Evolutionary conservation across 345 rosid genomes (phyloP).

Genomic region (Moricandia moricandioides): DNA sequence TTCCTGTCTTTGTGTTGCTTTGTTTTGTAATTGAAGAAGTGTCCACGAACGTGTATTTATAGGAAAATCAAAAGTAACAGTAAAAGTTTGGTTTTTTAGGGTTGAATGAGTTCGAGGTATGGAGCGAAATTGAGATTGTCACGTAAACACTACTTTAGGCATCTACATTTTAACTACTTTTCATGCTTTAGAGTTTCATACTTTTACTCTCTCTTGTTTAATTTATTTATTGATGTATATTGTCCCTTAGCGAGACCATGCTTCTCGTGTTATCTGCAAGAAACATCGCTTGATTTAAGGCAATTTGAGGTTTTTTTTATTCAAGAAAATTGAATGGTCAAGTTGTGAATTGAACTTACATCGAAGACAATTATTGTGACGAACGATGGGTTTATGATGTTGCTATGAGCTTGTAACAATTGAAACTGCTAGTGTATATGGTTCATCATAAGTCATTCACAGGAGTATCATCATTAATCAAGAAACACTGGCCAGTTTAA

Average conservation of each 20-base stretch:
- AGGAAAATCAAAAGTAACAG: conserved; percentile 21
- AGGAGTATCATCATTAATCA: background rate
- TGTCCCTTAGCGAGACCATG: conserved; percentile 28
- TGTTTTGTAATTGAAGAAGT: conserved; percentile 4
- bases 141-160: conserved; percentile 28
- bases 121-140: conserved; percentile 39
- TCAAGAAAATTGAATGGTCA: background rate
- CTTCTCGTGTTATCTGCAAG: conserved; percentile 35
- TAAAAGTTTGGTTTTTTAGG: conserved; percentile 20
- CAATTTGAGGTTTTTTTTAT: background rate
- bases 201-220: conserved; percentile 8
- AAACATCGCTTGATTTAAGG: conserved; percentile 39
- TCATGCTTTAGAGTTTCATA: conserved; percentile 12
- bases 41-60: conserved; percentile 29
- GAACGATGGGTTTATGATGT: background rate
- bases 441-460: background rate
- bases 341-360: background rate
- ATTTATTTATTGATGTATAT: background rate
- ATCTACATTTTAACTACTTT: background rate
- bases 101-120: conserved; percentile 38
- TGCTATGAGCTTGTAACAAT: background rate
- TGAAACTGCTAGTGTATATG: background rate
- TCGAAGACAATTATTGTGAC: background rate
- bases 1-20: conserved; percentile 27
- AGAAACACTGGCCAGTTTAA: background rate